Percentiles rank a stretch among this genome's conserved stretches.
Conservation (phyloP, 495 filamentous ascomycete genomes). For the Bacidia rubella region DNA sequence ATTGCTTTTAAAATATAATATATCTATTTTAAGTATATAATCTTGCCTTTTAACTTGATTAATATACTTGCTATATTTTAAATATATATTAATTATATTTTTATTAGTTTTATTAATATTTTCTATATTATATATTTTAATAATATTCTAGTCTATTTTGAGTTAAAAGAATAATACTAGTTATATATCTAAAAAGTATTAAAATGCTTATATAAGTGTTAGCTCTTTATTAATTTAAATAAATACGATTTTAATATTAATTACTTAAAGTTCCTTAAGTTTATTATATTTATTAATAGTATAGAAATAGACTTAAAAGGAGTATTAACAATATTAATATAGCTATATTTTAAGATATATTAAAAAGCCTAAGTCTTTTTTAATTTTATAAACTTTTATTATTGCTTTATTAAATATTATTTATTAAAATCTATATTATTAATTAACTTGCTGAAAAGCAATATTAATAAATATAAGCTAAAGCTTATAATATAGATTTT, state of each 20-base stretch:
- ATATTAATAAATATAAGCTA: not conserved
- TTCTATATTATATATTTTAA: not conserved
- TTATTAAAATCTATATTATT: not conserved
- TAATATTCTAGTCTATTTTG: not conserved
- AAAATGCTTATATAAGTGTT: constrained; percentile 5
- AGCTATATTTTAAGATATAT: constrained; percentile 1
- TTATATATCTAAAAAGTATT: constrained; percentile 6
- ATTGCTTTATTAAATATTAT: not conserved
- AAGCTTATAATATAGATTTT: no score
- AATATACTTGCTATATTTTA: not conserved
- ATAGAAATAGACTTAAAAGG: not conserved
- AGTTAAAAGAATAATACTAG: constrained; percentile 3
- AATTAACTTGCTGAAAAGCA: no score
- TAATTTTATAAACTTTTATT: no score
- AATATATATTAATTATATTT: not conserved
- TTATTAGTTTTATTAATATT: not conserved
- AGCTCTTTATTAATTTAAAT: constrained; percentile 5
- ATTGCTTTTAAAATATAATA: no score
- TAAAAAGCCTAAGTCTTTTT: not conserved
- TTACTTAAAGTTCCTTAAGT: not conserved
- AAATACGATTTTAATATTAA: not conserved
- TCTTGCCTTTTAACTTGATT: not conserved
- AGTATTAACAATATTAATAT: not conserved
- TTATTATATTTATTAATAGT: no score
- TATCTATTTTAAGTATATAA: not conserved